phyloP scores from a whole-genome alignment of 2,329 filamentous ascomycete species.

The Fusarium longipes region DNA sequence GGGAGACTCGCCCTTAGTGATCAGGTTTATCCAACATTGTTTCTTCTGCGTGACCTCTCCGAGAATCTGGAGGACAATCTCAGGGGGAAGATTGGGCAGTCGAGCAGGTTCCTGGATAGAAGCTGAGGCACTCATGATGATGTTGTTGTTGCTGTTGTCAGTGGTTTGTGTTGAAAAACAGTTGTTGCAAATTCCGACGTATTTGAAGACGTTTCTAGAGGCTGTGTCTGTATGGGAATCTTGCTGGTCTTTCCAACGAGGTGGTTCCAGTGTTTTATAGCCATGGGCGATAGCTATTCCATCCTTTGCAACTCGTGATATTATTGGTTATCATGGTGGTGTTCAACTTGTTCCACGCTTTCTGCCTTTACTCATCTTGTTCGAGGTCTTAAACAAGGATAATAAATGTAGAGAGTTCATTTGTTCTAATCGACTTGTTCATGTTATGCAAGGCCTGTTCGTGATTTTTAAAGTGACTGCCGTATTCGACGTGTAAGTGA shows the following conservation, averaged over 20 bases:
- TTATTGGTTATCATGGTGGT: background rate
- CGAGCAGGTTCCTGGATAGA: background rate
- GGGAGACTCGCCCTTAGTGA: background rate
- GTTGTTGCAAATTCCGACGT: background rate
- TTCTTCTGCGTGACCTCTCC: background rate
- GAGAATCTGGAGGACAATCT: conserved; percentile 15
- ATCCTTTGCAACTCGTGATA: background rate
- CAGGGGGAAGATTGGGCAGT: background rate
- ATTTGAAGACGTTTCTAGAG: background rate
- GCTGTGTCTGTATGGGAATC: background rate
- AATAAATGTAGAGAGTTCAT: too few species aligned
- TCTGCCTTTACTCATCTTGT: background rate
- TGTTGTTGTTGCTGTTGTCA: background rate
- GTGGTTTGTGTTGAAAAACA: background rate
- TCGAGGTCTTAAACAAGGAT: too few species aligned
- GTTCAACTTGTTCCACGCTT: background rate
- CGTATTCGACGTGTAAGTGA: conserved; percentile 4
- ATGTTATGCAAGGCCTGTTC: background rate
- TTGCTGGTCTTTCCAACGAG: background rate
- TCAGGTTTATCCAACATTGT: conserved; percentile 6
- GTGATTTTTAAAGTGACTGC: background rate
- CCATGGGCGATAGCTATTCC: background rate
- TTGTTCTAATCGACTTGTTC: background rate
- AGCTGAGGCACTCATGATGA: background rate
- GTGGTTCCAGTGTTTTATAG: background rate